Conservation (phyloP, 305 asterid species). For the Fraxinus floribunda region DNA sequence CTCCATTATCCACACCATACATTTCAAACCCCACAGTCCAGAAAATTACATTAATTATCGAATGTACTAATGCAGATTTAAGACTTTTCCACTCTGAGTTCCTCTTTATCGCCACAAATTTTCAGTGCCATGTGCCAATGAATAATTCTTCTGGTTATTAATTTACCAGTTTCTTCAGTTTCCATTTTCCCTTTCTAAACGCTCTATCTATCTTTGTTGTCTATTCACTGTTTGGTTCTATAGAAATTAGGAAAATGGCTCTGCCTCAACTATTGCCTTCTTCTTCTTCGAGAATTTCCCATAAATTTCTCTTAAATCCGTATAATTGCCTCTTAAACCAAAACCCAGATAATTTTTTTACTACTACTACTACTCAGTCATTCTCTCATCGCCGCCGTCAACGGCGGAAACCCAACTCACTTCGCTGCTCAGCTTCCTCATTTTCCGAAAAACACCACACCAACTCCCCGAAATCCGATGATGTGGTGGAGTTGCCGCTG, state of each 20-base stretch:
- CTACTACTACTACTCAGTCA: background rate
- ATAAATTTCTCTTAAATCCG: constrained; percentile 52
- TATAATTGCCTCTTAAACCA: constrained; percentile 13
- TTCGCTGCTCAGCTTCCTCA: constrained; percentile 83
- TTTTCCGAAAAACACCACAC: constrained; percentile 77
- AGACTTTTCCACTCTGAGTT: background rate
- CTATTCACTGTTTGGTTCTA: background rate
- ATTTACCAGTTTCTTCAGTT: background rate
- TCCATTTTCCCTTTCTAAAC: constrained; percentile 7
- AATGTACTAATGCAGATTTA: background rate
- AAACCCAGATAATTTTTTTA: constrained; percentile 7
- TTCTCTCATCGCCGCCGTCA: constrained; percentile 32
- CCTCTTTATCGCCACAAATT: background rate
- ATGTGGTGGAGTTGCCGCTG: constrained; percentile 80
- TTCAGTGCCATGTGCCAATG: background rate
- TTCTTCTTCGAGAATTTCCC: constrained; percentile 53
- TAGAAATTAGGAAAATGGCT: constrained; percentile 47
- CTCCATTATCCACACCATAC: constrained; percentile 23
- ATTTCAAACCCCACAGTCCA: background rate
- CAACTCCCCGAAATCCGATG: constrained; percentile 45
- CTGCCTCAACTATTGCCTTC: constrained; percentile 63
- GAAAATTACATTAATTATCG: background rate
- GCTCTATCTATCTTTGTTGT: background rate
- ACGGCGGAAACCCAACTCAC: constrained; percentile 42
- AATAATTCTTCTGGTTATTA: background rate